Percentiles rank a stretch among this genome's conserved stretches.
phyloP scores from a whole-genome alignment of 139 green algal species.

The Pycnococcus provasolii region DNA sequence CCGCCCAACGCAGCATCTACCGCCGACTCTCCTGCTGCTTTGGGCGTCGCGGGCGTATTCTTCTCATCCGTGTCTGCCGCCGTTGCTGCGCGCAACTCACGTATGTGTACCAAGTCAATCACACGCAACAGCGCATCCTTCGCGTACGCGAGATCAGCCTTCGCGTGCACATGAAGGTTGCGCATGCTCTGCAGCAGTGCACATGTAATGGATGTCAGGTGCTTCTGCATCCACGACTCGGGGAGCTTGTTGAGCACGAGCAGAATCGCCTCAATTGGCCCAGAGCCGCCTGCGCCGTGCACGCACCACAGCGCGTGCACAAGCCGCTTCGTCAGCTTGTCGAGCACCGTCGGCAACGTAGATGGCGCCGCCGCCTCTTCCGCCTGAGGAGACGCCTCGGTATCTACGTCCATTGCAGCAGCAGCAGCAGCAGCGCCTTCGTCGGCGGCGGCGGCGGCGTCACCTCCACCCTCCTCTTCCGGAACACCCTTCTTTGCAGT shows the following conservation, averaged over 20 bases:
- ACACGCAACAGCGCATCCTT: constrained; percentile 31
- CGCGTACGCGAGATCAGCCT: constrained; percentile 42
- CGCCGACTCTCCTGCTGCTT: too few relatives aligned
- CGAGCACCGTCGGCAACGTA: constrained; percentile 43
- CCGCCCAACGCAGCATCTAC: too few relatives aligned
- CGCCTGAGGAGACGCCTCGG: constrained; percentile 20
- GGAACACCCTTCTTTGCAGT: not conserved
- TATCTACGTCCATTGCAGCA: constrained; percentile 8
- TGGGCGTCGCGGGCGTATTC: too few relatives aligned
- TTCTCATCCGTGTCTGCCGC: too few relatives aligned
- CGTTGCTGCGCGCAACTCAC: not conserved
- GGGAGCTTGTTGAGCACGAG: constrained; percentile 25
- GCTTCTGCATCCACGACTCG: not conserved
- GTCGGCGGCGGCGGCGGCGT: not conserved
- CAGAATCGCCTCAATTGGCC: constrained; percentile 31
- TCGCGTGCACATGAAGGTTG: constrained; percentile 53
- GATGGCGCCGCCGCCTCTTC: constrained; percentile 9
- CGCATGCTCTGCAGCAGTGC: constrained; percentile 62
- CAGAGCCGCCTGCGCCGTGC: constrained; percentile 32
- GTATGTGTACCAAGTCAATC: constrained; percentile 1
- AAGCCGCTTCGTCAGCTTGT: constrained; percentile 63
- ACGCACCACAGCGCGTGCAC: constrained; percentile 62
- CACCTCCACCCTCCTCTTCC: too few relatives aligned
- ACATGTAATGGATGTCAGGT: constrained; percentile 30
- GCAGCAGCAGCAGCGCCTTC: not conserved